These are phyloP conservation scores for Macrophomina tecta DNA, from an alignment of 2,329 filamentous ascomycete species.

Conservation along the genomic window DNA sequence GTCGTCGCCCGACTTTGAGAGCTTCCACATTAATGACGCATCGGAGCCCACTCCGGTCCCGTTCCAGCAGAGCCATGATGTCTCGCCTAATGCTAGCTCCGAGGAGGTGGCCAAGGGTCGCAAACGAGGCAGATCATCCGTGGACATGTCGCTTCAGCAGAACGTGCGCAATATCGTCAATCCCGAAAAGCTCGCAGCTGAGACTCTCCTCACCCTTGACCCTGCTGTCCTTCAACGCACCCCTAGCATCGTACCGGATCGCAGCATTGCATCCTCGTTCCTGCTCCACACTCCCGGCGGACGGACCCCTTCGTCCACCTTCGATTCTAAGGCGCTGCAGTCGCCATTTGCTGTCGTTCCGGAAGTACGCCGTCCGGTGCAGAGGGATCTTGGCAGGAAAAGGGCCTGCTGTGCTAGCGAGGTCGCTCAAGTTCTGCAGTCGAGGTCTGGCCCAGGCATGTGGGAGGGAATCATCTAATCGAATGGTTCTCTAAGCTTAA, in stretches of 20 bases:
- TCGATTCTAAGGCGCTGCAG: constrained; percentile 46
- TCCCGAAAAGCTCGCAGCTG: constrained; percentile 32
- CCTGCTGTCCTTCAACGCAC: constrained; percentile 31
- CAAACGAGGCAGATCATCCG: constrained; percentile 68
- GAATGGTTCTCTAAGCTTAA: neutral
- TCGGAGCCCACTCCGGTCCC: constrained; percentile 36
- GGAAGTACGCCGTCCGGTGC: constrained; percentile 52
- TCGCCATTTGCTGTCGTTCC: constrained; percentile 46
- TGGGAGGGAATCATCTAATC: constrained; percentile 67
- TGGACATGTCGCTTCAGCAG: constrained; percentile 65
- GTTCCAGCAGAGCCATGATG: constrained; percentile 23
- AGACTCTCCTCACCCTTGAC: constrained; percentile 22
- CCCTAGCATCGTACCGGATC: constrained; percentile 43
- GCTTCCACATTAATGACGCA: constrained; percentile 59
- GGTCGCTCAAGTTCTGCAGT: constrained; percentile 57
- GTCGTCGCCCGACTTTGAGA: constrained; percentile 47
- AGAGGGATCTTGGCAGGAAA: constrained; percentile 62
- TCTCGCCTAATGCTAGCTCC: constrained; percentile 13
- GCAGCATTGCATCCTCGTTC: constrained; percentile 43
- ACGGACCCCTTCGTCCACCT: constrained; percentile 33
- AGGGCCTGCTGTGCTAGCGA: constrained; percentile 71
- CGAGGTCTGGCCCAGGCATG: constrained; percentile 66
- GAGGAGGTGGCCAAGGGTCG: constrained; percentile 40
- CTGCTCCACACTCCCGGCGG: constrained; percentile 33
- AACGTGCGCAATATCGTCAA: constrained; percentile 69